Conservation (phyloP, 139 green algal species). For the Micromonas commoda region DNA sequence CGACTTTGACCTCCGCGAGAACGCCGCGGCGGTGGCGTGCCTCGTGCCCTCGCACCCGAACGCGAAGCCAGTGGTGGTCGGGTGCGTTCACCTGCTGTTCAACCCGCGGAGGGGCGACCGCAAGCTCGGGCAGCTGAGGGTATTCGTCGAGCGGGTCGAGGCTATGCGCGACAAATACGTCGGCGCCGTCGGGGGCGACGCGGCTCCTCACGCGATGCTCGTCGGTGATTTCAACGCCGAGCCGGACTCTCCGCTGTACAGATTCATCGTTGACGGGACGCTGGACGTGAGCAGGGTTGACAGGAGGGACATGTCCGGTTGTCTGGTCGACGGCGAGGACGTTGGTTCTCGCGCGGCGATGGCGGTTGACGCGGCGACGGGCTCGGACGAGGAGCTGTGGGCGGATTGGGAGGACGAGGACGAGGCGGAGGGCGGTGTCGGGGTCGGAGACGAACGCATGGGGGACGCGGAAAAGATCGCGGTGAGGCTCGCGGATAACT, state of each 20-base stretch:
- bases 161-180: too few relatives aligned
- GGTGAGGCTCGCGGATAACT: too few relatives aligned
- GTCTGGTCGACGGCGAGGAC: neutral
- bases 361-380: neutral
- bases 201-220: neutral
- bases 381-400: neutral
- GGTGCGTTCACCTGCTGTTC: conserved; percentile 82
- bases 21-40: conserved; percentile 62
- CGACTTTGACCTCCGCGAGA: conserved; percentile 60
- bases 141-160: neutral
- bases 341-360: neutral
- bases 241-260: conserved; percentile 23
- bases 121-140: conserved; percentile 38
- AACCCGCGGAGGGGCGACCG: conserved; percentile 61
- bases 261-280: neutral
- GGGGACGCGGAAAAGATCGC: neutral
- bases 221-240: conserved; percentile 21
- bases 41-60: conserved; percentile 28
- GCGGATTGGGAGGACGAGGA: neutral
- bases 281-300: conserved; percentile 14
- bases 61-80: conserved; percentile 43
- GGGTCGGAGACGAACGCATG: neutral
- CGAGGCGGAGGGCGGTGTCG: neutral
- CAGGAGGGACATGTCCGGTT: conserved; percentile 12
- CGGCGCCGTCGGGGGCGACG: neutral